Evolutionary conservation across 2,329 filamentous ascomycete genomes (phyloP), one percentile per base, ranked within the genome.

Genomic region (Tolypocladium tundrense): DNA sequence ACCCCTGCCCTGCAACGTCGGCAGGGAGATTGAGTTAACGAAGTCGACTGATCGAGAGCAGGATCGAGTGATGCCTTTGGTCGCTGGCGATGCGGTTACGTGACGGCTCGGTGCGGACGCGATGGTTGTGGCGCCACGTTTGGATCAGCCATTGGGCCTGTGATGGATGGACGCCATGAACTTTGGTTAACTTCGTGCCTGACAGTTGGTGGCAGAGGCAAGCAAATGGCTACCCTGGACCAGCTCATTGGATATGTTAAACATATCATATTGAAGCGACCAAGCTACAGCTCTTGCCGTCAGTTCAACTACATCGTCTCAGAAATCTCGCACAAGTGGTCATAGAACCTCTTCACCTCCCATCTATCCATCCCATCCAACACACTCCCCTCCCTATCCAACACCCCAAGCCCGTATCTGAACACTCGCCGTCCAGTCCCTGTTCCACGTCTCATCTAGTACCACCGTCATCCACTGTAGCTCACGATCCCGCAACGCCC

Each of bases 1-100:
- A 59, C 60, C 42, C 51, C n/a, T 48, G 48, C n/a, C 37, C 37
- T 42, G 39, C 52, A 53, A 39, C 31, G 50, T 35, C 31, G 50
- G 16, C 33, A 31, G 45, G 14, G 14, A 33, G 27, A 33, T 50
- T 16, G n/a, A 35, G n/a, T 10, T 33, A n/a, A 33, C 48, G 16
- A 33, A n/a, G 27, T 51, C 48, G 48, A 27, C 27, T 51, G 48
- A 51, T 51, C 31, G 14, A 35, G 31, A 27, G 48, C 48, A 51
- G 31, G 21, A 35, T 35, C 31, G 48, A 21, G 31, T 51, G 48
- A 21, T 51, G 48, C 7, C 2, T 51, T 8, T n/a, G 16, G n/a
- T 19, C 35, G 2, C 19, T 35, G 31, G 19, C 7, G 27, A n/a
- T 2, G 5, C 10, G 4, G 27, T 6, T 51, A 13, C 31, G 48